Evolutionary conservation across 1,139 yeast species (phyloP), one percentile per base, ranked within the genome.

Genomic region (Kazachstania sp.): DNA sequence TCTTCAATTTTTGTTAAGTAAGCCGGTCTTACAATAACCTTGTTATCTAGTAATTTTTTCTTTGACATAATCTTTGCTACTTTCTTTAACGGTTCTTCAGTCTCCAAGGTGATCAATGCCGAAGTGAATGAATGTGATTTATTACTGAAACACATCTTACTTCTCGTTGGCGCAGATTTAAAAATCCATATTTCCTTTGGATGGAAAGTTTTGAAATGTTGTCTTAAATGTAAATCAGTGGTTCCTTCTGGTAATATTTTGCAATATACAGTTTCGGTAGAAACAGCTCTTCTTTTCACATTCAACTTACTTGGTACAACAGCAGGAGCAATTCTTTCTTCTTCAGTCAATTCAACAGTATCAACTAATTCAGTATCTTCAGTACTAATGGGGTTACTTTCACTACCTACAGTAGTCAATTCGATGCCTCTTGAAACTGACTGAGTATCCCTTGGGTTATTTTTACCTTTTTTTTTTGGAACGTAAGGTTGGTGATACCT

Each of bases 91-190:
- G 65, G 65, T 19, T 64, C 71, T n/a, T 67, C 70, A 12, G 70
- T 68, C 30, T 72, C 70, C 48, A 81, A 68, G 26, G 74, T 75
- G 38, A 80, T 76, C 54, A 82, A 69, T 1, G 82, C 86, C 48
- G 78, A 75, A 13, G 73, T 73, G 48, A 63, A 61, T 7, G 45
- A n/a, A 18, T 65, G 60, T 26, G 67, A 61, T 26, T 54, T 59
- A 43, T 59, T 61, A 49, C 55, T 60, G 45, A 62, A 58, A 44
- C 61, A 65, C 49, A 49, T 58, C 26, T 39, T 45, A 12, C 45
- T 52, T 54, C 46, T 51, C 54, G 49, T 49, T 53, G 49, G 51
- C 57, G 45, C 63, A 46, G 69, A 68, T 58, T 68, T 73, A 56
- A 70, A 72, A 43, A 79, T 69, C 60, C 69, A 71, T 39, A 76